Percentiles rank a stretch among this genome's conserved stretches.
Evolutionary conservation across 73 alveolate species (phyloP).

Genomic region (Paramecium pentaurelia): DNA sequence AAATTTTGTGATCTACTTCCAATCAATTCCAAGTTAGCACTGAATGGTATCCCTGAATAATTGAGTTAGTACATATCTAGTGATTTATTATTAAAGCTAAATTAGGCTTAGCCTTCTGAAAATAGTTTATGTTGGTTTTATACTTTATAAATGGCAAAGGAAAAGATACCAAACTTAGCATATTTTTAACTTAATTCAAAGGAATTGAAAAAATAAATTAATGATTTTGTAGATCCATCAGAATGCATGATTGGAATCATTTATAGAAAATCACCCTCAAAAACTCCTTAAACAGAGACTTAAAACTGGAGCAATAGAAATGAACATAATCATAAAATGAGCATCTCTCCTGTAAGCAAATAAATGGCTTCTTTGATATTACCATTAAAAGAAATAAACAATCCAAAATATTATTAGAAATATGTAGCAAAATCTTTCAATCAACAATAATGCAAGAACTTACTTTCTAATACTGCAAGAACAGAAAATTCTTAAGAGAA

Average conservation of each 20-base stretch:
- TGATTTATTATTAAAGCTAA: neutral
- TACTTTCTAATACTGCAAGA: neutral
- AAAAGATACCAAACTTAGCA: neutral
- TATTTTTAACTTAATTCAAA: neutral
- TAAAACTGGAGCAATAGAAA: neutral
- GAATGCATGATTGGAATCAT: neutral
- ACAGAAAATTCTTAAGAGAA: neutral
- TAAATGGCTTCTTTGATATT: neutral
- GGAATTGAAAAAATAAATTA: neutral
- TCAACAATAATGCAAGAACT: neutral
- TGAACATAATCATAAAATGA: neutral
- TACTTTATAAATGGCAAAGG: neutral
- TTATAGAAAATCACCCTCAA: neutral
- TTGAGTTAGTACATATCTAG: neutral
- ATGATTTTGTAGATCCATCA: slow-evolving; percentile 30
- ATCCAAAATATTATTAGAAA: neutral
- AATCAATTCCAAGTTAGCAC: neutral
- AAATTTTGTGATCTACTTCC: neutral
- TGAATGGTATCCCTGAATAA: slow-evolving; percentile 10
- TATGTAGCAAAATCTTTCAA: neutral
- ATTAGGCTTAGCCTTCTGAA: neutral
- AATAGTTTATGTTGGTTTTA: slow-evolving; percentile 22
- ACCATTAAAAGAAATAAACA: neutral
- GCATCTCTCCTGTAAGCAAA: neutral
- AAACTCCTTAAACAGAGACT: neutral